Conservation (phyloP, 1,284 basidiomycete genomes). For the Tilletia caries region DNA sequence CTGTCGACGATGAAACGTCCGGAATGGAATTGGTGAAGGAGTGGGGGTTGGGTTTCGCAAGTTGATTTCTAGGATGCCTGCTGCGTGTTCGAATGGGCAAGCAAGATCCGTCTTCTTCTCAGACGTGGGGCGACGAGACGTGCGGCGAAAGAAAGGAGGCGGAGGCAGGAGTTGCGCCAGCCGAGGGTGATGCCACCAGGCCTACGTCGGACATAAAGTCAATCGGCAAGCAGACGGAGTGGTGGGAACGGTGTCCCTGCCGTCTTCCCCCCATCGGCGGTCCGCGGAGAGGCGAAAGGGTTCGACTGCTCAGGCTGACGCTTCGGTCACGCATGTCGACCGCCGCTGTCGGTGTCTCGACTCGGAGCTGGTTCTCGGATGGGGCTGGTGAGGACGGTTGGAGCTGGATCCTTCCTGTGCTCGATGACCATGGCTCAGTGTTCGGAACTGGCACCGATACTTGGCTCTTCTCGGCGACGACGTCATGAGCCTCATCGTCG, state of each 20-base stretch:
- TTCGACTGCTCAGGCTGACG: background rate
- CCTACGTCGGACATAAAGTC: background rate
- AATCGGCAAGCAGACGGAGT: background rate
- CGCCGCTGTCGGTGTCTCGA: background rate
- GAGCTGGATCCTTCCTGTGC: background rate
- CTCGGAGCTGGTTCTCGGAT: background rate
- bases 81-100: too few species aligned
- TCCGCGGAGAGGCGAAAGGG: background rate
- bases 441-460: background rate
- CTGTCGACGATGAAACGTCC: too few species aligned
- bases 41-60: too few species aligned
- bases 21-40: too few species aligned
- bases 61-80: too few species aligned
- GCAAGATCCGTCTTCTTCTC: too few species aligned
- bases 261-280: background rate
- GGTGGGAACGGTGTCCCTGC: constrained; percentile 4
- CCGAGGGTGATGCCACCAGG: too few species aligned
- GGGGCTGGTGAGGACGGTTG: background rate
- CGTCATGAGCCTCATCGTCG: background rate
- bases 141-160: too few species aligned
- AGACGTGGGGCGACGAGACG: too few species aligned
- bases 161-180: too few species aligned
- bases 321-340: background rate
- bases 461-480: background rate
- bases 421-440: background rate